Conservation (phyloP, 2,329 filamentous ascomycete genomes). For the Diaporthe vexans region DNA sequence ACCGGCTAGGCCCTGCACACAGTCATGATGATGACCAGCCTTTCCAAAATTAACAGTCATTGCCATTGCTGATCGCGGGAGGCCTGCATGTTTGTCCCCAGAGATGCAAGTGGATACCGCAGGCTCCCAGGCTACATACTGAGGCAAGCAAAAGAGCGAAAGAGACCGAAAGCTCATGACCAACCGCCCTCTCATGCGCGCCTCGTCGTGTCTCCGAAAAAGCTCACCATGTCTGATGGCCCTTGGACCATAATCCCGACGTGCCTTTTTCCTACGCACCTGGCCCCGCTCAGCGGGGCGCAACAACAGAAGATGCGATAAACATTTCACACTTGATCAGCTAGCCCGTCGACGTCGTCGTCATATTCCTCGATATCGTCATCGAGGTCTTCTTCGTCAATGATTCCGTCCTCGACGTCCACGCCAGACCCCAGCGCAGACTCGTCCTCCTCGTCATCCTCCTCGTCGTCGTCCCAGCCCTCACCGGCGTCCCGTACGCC, state of each 20-base stretch:
- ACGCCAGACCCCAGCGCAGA: not conserved
- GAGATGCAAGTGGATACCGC: not conserved
- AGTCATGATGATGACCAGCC: not conserved
- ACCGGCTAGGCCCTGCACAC: too few species aligned
- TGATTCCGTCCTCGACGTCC: conserved; percentile 5
- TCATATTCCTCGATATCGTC: not conserved
- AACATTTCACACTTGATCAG: not conserved
- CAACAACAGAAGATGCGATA: not conserved
- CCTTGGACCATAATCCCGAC: not conserved
- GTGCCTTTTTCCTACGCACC: not conserved
- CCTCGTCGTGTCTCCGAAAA: not conserved
- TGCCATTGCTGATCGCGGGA: not conserved
- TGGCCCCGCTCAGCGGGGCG: not conserved
- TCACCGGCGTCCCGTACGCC: not conserved
- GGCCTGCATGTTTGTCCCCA: not conserved
- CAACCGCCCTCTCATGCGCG: not conserved
- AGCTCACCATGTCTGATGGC: too few species aligned
- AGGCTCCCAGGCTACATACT: not conserved
- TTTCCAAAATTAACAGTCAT: not conserved
- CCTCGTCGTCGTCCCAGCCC: not conserved
- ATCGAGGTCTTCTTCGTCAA: not conserved
- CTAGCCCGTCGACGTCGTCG: not conserved
- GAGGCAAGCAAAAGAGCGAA: not conserved
- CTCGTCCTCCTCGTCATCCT: not conserved
- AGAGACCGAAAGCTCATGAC: not conserved